Base-by-base conservation (phyloP, 345 rosid species). In the Firmiana major region DNA sequence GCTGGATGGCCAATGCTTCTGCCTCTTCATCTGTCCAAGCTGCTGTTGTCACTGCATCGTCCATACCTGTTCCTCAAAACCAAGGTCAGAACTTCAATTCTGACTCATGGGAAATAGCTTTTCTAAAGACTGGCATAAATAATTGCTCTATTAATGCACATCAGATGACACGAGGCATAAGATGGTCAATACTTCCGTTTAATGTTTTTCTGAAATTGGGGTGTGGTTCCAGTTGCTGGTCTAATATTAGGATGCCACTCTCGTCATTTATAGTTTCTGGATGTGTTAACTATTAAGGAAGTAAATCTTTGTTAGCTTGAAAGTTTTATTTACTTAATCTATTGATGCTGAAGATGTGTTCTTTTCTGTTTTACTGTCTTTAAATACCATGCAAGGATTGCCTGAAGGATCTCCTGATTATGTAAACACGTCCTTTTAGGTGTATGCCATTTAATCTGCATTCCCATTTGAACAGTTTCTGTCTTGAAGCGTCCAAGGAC, bases 1-100 rank as follows among this genome's bases (percentile, higher is more conserved):
- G 98, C 78, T 93, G 98, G 87, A 94, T 94, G 87, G 92, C 93
- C 79, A 87, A 86, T 85, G 88, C 90, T 57, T 90, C 93, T 75
- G 92, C 89, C 64, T 87, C 96, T 78, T 86, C 93, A 28, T 86
- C 93, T 74, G 91, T 90, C 70, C 98, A 92, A 89, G 92, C 97
- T 45, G 90, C 97, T 79, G 92, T 91, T 83, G 92, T 90, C 75
- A 88, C 91, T 74, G 91, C 97, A 76, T 91, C 92, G 1, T 85
- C 91, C n/a, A 87, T 90, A 49, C 97, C 97, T 40, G 84, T 84
- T 78, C 84, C 94, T 12, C 97, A 86, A 78, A 90, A 85, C 86
- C 97, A 91, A 91, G 94, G 97, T 94, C 75, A 67, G 86, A 71
- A 67, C 38, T 72, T 34, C 40, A 63, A 2, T 31, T 54, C 45